Conservation (phyloP, 2,329 filamentous ascomycete genomes). For the Ceratocystis smalleyi region DNA sequence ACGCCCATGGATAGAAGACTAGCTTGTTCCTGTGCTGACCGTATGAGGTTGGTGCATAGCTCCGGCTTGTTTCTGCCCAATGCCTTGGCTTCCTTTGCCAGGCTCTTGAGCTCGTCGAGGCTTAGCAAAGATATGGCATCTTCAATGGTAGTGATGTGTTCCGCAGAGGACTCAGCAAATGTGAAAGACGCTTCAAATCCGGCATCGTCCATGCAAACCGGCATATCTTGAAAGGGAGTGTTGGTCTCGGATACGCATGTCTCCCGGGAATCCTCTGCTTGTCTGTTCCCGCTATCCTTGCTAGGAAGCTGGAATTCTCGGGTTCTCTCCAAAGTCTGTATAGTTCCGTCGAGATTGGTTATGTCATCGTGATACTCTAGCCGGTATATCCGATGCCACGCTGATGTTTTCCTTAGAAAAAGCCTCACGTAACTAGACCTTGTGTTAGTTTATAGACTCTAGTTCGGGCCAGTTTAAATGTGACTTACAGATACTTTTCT, state of each 20-base stretch:
- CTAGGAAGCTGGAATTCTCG: conserved; percentile 22
- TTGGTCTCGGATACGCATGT: background rate
- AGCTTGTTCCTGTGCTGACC: conserved; percentile 56
- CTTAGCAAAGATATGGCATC: conserved; percentile 68
- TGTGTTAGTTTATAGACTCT: background rate
- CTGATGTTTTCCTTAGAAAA: conserved; percentile 79
- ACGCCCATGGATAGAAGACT: conserved; percentile 53
- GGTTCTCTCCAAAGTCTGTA: conserved; percentile 44
- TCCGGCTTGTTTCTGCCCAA: conserved; percentile 80
- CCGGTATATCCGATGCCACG: conserved; percentile 71
- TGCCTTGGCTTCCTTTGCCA: conserved; percentile 77
- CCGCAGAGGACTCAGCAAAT: conserved; percentile 66
- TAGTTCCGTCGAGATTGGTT: conserved; percentile 51
- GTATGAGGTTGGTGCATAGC: conserved; percentile 56
- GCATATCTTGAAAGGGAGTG: background rate
- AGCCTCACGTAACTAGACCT: conserved; percentile 64
- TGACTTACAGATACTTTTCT: conserved; percentile 67
- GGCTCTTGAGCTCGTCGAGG: conserved; percentile 70
- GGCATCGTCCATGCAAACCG: conserved; percentile 17
- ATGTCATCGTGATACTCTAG: conserved; percentile 75
- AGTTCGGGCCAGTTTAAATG: background rate
- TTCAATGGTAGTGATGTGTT: conserved; percentile 59
- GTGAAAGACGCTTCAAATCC: conserved; percentile 44
- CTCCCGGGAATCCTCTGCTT: too few relatives aligned
- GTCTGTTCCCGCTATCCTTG: background rate